A percentile compares a stretch with the other conserved stretches of the same genome.
Evolutionary conservation across 768 basidiomycete species (phyloP).

Genomic region (Lentinula lateritia): DNA sequence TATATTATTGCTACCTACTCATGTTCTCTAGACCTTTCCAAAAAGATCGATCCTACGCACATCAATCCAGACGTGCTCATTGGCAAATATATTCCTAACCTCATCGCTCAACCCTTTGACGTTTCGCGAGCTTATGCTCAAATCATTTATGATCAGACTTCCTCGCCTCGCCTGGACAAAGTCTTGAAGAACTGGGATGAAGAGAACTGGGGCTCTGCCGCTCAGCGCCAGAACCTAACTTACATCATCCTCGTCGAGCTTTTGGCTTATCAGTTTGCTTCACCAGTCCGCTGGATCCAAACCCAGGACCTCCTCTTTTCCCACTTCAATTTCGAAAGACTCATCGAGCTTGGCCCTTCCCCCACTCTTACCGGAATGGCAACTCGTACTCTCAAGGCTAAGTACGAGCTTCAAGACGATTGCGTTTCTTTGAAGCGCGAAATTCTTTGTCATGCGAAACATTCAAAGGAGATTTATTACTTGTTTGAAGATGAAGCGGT

Average conservation of each 20-base stretch:
- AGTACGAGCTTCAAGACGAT: constrained; percentile 89
- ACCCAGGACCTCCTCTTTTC: constrained; percentile 94
- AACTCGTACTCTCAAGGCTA: constrained; percentile 81
- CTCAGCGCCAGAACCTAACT: constrained; percentile 88
- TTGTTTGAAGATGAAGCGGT: constrained; percentile 86
- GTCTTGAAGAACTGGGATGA: constrained; percentile 93
- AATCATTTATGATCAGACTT: constrained; percentile 94
- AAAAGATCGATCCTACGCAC: constrained; percentile 91
- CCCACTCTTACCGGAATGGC: constrained; percentile 97
- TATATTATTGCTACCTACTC: neutral
- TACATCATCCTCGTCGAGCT: constrained; percentile 97
- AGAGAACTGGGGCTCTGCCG: constrained; percentile 76
- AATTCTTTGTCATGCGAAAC: constrained; percentile 92
- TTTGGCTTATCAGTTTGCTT: constrained; percentile 96
- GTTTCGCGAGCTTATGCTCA: constrained; percentile 86
- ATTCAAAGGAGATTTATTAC: constrained; percentile 96
- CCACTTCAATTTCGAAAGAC: constrained; percentile 81
- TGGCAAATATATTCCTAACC: constrained; percentile 95
- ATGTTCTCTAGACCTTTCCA: constrained; percentile 69
- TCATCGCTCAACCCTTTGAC: constrained; percentile 85
- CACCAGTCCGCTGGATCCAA: constrained; percentile 98
- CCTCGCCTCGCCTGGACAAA: constrained; percentile 91
- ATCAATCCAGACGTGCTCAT: constrained; percentile 93
- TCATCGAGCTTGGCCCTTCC: constrained; percentile 94
- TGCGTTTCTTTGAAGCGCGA: constrained; percentile 71